These are phyloP conservation scores for Schizosaccharomyces octosporus DNA, from an alignment of 805 yeast genomes.

Conservation along the genomic window DNA sequence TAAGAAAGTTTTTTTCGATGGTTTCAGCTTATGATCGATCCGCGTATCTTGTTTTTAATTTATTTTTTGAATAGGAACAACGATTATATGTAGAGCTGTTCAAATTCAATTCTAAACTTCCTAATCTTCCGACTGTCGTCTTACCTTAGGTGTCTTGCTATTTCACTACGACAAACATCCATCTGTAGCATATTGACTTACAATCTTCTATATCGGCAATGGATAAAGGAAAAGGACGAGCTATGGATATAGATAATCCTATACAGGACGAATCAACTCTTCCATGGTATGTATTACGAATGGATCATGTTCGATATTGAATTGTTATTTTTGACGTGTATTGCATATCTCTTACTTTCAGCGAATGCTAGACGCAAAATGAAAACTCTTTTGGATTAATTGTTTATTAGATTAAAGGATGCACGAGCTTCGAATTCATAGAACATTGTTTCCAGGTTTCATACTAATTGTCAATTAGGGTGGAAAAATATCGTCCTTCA, in stretches of 20 bases:
- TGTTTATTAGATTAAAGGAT: not conserved
- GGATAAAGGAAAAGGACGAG: not conserved
- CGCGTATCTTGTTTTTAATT: too few relatives aligned
- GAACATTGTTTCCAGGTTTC: not conserved
- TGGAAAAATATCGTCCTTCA: conserved; percentile 82
- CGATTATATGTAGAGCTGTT: too few relatives aligned
- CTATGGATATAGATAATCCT: not conserved
- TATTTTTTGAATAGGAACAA: too few relatives aligned
- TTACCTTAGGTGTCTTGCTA: not conserved
- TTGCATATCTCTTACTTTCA: too few relatives aligned
- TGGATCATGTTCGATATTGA: too few relatives aligned
- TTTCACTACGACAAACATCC: too few relatives aligned
- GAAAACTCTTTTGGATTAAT: not conserved
- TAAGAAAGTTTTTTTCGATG: too few relatives aligned
- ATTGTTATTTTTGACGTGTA: too few relatives aligned
- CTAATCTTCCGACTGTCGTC: not conserved
- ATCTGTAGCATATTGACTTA: not conserved
- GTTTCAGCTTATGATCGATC: too few relatives aligned
- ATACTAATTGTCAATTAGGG: conserved; percentile 20
- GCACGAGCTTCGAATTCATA: not conserved
- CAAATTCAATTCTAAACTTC: too few relatives aligned
- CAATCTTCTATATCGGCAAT: not conserved
- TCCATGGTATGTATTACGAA: not conserved
- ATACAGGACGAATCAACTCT: not conserved
- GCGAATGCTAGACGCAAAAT: not conserved